A percentile compares a stretch with the other conserved stretches of the same genome.
phyloP scores from a whole-genome alignment of 108 stramenopile species.

The Skeletonema marinoi region DNA sequence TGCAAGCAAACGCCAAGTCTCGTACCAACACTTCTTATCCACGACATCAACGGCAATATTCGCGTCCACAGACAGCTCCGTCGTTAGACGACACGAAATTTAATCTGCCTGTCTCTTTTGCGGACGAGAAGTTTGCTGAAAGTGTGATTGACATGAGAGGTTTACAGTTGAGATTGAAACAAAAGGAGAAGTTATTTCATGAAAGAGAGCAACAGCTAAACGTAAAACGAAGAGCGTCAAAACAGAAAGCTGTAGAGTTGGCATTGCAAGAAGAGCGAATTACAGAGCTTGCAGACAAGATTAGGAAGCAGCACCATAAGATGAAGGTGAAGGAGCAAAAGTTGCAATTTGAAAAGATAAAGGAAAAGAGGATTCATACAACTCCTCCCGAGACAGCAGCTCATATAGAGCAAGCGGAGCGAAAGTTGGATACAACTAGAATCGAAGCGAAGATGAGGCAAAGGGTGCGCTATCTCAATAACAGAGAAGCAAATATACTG shows the following conservation, averaged over 20 bases:
- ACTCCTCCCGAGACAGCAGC: constrained; percentile 3
- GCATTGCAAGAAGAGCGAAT: constrained; percentile 25
- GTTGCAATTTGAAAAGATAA: constrained; percentile 15
- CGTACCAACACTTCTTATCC: not conserved
- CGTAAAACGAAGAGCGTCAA: not conserved
- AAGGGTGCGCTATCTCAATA: constrained; percentile 3
- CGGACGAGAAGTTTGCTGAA: constrained; percentile 17
- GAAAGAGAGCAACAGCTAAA: constrained; percentile 19
- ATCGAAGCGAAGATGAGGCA: constrained; percentile 9
- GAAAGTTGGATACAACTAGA: constrained; percentile 8
- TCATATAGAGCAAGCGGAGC: constrained; percentile 10
- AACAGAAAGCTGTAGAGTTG: constrained; percentile 15
- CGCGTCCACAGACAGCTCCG: constrained; percentile 14
- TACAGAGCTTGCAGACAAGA: constrained; percentile 22
- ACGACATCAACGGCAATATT: not conserved
- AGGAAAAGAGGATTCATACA: not conserved
- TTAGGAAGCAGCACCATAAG: constrained; percentile 19
- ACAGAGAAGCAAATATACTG: constrained; percentile 20
- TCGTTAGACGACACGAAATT: not conserved
- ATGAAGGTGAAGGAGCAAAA: constrained; percentile 14
- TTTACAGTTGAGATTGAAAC: constrained; percentile 9
- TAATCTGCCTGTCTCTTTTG: not conserved
- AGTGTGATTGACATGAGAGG: constrained; percentile 14
- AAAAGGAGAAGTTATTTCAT: constrained; percentile 11
- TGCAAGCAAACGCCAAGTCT: not conserved